Evolutionary conservation across 225 moss, liverwort and hornwort species (phyloP).

Genomic region (Bryoerythrophyllum caledonicum): DNA sequence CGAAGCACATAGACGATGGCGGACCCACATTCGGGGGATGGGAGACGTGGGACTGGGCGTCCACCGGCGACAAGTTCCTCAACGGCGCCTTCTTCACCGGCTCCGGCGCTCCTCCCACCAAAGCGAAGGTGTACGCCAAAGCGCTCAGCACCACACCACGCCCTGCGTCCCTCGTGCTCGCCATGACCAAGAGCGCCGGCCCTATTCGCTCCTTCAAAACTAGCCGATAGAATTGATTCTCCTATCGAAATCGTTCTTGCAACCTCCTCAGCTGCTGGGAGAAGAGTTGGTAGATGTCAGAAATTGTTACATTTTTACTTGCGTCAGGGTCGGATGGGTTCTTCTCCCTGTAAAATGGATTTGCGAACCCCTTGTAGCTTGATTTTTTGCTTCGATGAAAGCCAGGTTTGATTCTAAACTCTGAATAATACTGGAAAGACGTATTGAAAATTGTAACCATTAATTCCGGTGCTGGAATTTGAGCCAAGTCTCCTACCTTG

Average conservation of each 20-base stretch:
- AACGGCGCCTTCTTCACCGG: slow-evolving; percentile 35
- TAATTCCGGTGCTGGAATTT: too few relatives aligned
- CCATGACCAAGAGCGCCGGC: slow-evolving; percentile 37
- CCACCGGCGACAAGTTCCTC: slow-evolving; percentile 31
- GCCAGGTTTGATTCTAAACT: too few relatives aligned
- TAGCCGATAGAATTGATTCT: neutral
- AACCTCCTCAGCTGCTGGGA: slow-evolving; percentile 23
- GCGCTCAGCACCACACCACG: slow-evolving; percentile 36
- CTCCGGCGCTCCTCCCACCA: slow-evolving; percentile 17
- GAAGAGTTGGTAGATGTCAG: slow-evolving; percentile 19
- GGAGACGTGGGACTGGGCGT: slow-evolving; percentile 50
- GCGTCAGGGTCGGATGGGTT: neutral
- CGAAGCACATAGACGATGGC: slow-evolving; percentile 35
- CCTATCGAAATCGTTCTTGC: neutral
- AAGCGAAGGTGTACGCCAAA: slow-evolving; percentile 9
- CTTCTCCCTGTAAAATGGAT: too few relatives aligned
- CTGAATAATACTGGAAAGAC: too few relatives aligned
- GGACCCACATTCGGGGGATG: slow-evolving; percentile 39
- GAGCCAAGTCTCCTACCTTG: too few relatives aligned
- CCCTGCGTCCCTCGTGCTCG: slow-evolving; percentile 29
- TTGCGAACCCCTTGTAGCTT: too few relatives aligned
- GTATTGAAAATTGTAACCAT: too few relatives aligned
- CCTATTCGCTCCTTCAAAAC: slow-evolving; percentile 11
- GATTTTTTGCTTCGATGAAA: too few relatives aligned
- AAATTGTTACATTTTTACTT: neutral